phyloP scores from a whole-genome alignment of 2,329 filamentous ascomycete genomes.

The Blastomyces parvus region DNA sequence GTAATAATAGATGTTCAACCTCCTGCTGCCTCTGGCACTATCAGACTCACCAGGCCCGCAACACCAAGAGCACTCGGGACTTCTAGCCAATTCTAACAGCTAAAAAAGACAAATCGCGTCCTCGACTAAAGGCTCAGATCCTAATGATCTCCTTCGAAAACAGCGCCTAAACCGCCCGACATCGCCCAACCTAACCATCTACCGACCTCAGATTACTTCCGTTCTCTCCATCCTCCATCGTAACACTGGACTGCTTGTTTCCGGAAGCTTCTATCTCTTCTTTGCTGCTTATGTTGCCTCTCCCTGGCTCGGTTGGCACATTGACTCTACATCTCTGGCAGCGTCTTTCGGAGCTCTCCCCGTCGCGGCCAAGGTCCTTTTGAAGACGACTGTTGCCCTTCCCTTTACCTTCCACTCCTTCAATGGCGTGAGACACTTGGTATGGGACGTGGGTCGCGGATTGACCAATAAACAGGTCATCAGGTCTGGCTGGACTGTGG shows the following conservation, averaged over 20 bases:
- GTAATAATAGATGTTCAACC: background rate
- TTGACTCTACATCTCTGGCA: slow-evolving; percentile 54
- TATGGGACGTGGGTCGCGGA: slow-evolving; percentile 55
- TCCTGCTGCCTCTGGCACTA: background rate
- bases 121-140: background rate
- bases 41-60: background rate
- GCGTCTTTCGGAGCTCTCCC: slow-evolving; percentile 56
- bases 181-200: slow-evolving; percentile 75
- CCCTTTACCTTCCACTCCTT: slow-evolving; percentile 59
- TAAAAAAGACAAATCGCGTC: background rate
- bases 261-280: slow-evolving; percentile 69
- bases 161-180: slow-evolving; percentile 77
- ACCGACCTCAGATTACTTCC: slow-evolving; percentile 78
- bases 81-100: background rate
- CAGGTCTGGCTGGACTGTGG: slow-evolving; percentile 53
- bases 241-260: slow-evolving; percentile 65
- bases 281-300: slow-evolving; percentile 69
- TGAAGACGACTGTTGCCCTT: slow-evolving; percentile 51
- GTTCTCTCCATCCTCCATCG: slow-evolving; percentile 66
- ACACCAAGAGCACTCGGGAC: background rate
- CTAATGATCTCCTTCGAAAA: slow-evolving; percentile 51
- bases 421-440: slow-evolving; percentile 62
- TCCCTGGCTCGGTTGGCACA: slow-evolving; percentile 61
- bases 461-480: slow-evolving; percentile 56
- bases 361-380: slow-evolving; percentile 45